Percentiles rank a stretch among this genome's conserved stretches.
Evolutionary conservation across 202 grass and related monocot genomes (phyloP).

Genomic region (Zoysia matrella): DNA sequence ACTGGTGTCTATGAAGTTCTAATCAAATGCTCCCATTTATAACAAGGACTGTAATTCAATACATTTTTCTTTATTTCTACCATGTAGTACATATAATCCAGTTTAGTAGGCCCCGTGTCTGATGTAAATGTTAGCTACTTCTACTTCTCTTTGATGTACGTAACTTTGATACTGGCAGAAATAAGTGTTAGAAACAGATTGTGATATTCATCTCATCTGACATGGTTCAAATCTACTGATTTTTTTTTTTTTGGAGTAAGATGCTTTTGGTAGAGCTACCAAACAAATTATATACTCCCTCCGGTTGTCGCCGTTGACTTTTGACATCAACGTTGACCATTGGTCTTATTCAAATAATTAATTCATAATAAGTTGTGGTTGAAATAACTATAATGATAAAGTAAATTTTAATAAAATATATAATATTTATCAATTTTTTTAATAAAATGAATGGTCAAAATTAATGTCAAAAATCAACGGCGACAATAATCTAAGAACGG

Average conservation of each 20-base stretch:
- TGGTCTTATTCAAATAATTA: no score
- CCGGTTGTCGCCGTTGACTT: no score
- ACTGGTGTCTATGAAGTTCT: not conserved
- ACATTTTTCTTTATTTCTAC: not conserved
- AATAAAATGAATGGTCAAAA: no score
- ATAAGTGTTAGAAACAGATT: constrained; percentile 1
- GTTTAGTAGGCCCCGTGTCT: not conserved
- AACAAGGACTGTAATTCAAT: not conserved
- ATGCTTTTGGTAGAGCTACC: no score
- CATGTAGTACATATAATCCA: not conserved
- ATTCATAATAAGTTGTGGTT: no score
- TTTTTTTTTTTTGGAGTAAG: not conserved
- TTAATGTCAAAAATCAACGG: no score
- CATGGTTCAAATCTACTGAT: not conserved
- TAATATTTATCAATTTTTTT: no score
- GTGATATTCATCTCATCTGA: not conserved
- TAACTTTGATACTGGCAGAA: not conserved
- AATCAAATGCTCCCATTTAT: constrained; percentile 1
- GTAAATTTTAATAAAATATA: no score
- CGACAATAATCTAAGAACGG: no score
- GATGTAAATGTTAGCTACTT: not conserved
- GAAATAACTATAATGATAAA: no score
- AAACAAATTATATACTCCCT: not conserved
- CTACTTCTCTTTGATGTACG: not conserved
- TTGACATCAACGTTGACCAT: no score